Evolutionary conservation across 2,329 filamentous ascomycete species (phyloP), one percentile per base, ranked within the genome.

Genomic region (Monilinia fructigena): DNA sequence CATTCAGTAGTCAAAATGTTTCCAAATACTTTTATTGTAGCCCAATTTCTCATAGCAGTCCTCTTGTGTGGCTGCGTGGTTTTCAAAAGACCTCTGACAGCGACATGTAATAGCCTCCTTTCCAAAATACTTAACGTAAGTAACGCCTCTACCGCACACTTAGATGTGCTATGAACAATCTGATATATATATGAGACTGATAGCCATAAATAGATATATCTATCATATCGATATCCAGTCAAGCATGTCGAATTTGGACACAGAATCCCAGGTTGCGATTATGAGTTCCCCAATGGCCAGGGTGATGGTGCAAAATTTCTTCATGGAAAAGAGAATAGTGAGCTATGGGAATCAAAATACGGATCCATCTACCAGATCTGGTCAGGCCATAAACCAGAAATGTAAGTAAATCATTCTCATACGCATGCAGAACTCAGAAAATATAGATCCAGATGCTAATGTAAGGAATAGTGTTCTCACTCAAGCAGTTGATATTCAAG

Each of bases 241-340:
- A 68, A 48, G 42, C 35, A 61, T 47, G 45, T 60, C 28, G 53
- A 55, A 31, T 26, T 28, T 50, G 31, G 42, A 64, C 52, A 58
- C 23, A 52, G 28, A 28, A 64, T 74, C 8, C 72, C 71, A 38
- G 68, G 68, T 14, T 69, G 70, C 35, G 72, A 70, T 14, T 77
- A 76, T 63, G n/a, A 61, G 16, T 79, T 71, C 66, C 77, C 79
- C 1, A 76, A 80, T 66, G 78, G 79, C 2, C 77, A 80, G 68
- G 80, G 79, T 2, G 74, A 80, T 65, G 67, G 72, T 2, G 78
- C 66, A 14, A 82, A 81, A 68, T 82, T 81, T 64, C 67, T 81
- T 0, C 55, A 76, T 11, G 79, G 79, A 1, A 68, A 68, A 11
- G 66, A 73, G 7, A 79, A 78, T 48, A 76, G 74, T 28, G 55